Percentiles rank a stretch among this genome's conserved stretches.
Evolutionary conservation across 2,329 filamentous ascomycete species (phyloP).

Genomic region (Aspergillus sp.): DNA sequence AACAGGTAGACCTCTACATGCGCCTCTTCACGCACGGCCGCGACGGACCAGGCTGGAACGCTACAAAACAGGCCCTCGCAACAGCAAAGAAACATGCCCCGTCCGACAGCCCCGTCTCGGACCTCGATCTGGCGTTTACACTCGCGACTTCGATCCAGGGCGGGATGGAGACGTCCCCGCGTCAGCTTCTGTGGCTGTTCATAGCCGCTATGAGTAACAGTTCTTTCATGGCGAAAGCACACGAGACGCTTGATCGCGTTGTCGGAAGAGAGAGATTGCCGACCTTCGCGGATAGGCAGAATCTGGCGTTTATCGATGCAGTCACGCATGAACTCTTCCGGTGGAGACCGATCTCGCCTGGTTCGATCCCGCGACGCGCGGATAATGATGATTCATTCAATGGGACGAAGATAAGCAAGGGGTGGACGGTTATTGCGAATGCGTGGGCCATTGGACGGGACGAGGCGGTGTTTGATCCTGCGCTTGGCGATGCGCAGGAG

Average conservation of each 20-base stretch:
- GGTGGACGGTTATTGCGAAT: constrained; percentile 48
- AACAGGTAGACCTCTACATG: constrained; percentile 28
- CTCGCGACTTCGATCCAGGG: constrained; percentile 51
- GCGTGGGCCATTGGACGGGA: constrained; percentile 48
- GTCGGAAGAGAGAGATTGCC: constrained; percentile 34
- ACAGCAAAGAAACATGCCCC: constrained; percentile 40
- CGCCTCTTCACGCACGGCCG: constrained; percentile 23
- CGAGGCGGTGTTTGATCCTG: constrained; percentile 35
- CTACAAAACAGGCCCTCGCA: constrained; percentile 26
- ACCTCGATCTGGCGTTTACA: constrained; percentile 49
- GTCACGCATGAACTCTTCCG: constrained; percentile 37
- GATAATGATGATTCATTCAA: constrained; percentile 49
- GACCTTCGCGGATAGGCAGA: constrained; percentile 31
- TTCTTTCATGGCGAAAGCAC: constrained; percentile 39
- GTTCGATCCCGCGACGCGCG: constrained; percentile 50
- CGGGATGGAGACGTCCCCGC: constrained; percentile 52
- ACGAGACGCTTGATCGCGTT: constrained; percentile 35
- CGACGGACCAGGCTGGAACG: constrained; percentile 25
- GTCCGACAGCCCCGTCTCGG: constrained; percentile 28
- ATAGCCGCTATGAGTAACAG: constrained; percentile 49
- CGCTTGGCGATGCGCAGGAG: constrained; percentile 16
- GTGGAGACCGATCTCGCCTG: constrained; percentile 45
- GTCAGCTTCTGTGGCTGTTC: constrained; percentile 51
- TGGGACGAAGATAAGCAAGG: constrained; percentile 49
- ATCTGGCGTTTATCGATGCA: constrained; percentile 34